Evolutionary conservation across 495 filamentous ascomycete species (phyloP).

Genomic region (Penicillium soppii): DNA sequence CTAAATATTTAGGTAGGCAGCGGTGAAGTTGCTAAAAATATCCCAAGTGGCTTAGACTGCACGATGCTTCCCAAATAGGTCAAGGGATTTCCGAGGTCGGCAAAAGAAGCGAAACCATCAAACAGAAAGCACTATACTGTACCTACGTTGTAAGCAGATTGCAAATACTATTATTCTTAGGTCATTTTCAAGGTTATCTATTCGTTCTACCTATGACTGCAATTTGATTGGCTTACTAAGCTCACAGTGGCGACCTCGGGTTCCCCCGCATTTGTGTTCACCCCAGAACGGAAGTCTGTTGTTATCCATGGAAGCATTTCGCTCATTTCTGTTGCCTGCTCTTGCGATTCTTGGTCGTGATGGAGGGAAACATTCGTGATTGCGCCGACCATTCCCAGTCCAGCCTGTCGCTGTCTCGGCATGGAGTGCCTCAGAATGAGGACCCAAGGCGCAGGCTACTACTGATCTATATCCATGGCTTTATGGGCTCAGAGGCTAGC

Average conservation of each 20-base stretch:
- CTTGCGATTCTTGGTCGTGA: not conserved
- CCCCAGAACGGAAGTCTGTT: conserved; percentile 1
- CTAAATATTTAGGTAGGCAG: too few relatives aligned
- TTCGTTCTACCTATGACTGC: too few relatives aligned
- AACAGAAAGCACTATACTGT: too few relatives aligned
- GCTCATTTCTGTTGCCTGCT: not conserved
- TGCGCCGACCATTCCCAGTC: conserved; percentile 6
- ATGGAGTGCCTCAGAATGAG: conserved; percentile 1
- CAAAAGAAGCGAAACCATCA: too few relatives aligned
- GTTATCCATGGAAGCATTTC: too few relatives aligned
- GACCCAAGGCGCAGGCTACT: conserved; percentile 58
- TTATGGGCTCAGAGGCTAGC: conserved; percentile 86
- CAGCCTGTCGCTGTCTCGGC: conserved; percentile 18
- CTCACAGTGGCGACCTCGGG: not conserved
- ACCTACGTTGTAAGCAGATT: too few relatives aligned
- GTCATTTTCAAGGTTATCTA: too few relatives aligned
- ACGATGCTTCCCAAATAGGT: too few relatives aligned
- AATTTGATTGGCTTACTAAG: not conserved
- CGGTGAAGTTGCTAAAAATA: too few relatives aligned
- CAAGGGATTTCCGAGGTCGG: too few relatives aligned
- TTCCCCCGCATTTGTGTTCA: not conserved
- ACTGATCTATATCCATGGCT: conserved; percentile 87
- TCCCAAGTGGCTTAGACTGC: too few relatives aligned
- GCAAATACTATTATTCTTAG: too few relatives aligned
- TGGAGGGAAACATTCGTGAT: conserved; percentile 13